phyloP scores from a whole-genome alignment of 2,329 filamentous ascomycete genomes.

The Chalaropsis thielavioides region DNA sequence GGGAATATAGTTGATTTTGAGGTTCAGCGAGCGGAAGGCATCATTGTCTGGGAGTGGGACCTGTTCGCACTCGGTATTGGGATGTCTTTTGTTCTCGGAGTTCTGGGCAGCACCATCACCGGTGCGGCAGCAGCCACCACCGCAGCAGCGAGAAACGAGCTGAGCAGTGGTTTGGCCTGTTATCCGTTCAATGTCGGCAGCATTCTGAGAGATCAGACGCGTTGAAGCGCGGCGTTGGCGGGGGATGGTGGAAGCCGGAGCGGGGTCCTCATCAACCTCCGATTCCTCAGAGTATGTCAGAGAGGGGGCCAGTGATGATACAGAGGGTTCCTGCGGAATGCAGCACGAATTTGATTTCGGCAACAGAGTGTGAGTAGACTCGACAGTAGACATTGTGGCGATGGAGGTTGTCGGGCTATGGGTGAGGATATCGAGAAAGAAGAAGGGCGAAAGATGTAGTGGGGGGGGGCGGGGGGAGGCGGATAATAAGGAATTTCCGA shows the following conservation, averaged over 20 bases:
- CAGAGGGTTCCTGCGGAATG: conserved; percentile 28
- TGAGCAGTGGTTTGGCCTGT: conserved; percentile 49
- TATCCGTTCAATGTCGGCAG: conserved; percentile 46
- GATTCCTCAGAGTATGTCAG: conserved; percentile 50
- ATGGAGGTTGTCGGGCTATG: neutral
- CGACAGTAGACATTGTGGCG: conserved; percentile 19
- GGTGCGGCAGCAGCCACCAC: conserved; percentile 48
- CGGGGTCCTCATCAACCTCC: conserved; percentile 41
- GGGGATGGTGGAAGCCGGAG: conserved; percentile 27
- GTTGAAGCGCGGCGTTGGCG: conserved; percentile 54
- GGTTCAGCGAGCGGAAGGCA: conserved; percentile 64
- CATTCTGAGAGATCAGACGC: conserved; percentile 49
- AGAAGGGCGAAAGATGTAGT: neutral
- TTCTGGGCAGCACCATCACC: conserved; percentile 31
- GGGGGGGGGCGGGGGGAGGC: neutral
- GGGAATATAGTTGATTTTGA: conserved; percentile 63
- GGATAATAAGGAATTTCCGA: neutral
- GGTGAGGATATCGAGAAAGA: neutral
- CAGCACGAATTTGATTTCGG: conserved; percentile 25
- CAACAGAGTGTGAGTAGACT: conserved; percentile 24
- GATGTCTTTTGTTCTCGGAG: conserved; percentile 24
- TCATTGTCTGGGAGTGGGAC: conserved; percentile 59
- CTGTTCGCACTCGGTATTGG: conserved; percentile 30
- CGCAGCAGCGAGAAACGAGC: conserved; percentile 48
- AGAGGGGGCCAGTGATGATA: conserved; percentile 43